Evolutionary conservation across 108 stramenopile genomes (phyloP), one percentile per base, ranked within the genome.

Genomic region (Cyclostephanos invisitatus): DNA sequence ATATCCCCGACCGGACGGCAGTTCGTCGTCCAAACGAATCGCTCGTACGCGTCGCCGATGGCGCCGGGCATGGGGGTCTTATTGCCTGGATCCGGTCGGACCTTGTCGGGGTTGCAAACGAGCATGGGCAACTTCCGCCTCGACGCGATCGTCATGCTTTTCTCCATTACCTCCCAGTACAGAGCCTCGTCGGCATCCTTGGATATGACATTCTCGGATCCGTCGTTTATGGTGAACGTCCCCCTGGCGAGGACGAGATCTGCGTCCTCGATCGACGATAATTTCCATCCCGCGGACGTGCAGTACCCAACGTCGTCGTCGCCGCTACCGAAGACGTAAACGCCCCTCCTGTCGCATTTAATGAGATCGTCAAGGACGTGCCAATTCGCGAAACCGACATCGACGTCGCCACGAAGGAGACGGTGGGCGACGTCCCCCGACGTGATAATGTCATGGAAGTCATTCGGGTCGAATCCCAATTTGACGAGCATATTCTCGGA

Each of bases 61-160:
- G 86, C 77, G 17, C 97, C 97, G 7, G 97, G 97, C 97, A 97
- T 97, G 42, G 97, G 92, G 35, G 84, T 82, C 3, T 3, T 15
- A 17, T 79, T 77, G 28, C 81, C 86, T 21, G 75, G 84, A 78
- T 90, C 89, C 6, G 91, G 93, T 24, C 93, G 83, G 20, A 94
- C 76, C 77, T 89, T 89, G 77, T 96, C 97, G 3, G 97, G 97
- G 69, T 97, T 96, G 28, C 92, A 74, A 20, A 97, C 95, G 6
- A 97, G 60, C 95, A 97, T 95, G n/a, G 93, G 96, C 12, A 94
- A 29, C 29, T 80, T 75, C 18, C 89, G 77, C 48, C 72, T 24
- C 8, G 90, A 90, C 8, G 91, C 92, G 6, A 64, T 62, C 44
- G 70, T 66, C 46, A 95, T 54, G n/a, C 62, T 42, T 37, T 74